phyloP scores from a whole-genome alignment of 495 filamentous ascomycete genomes.

The Cenococcum geophilum region DNA sequence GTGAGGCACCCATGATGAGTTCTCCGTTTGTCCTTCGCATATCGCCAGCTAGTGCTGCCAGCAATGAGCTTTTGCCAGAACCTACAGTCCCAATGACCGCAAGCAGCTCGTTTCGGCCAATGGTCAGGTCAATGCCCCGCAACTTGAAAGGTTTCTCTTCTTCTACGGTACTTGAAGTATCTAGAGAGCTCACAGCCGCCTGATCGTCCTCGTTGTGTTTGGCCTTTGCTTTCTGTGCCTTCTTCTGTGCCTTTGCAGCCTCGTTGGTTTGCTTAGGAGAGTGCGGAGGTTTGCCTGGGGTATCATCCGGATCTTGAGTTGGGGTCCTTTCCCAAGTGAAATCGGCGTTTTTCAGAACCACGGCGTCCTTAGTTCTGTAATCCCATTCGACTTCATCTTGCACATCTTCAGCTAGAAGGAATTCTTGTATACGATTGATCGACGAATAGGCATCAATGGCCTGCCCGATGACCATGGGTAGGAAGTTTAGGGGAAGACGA shows the following conservation, averaged over 20 bases:
- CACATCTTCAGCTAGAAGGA: slow-evolving; percentile 76
- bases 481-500: slow-evolving; percentile 78
- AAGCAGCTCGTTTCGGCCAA: slow-evolving; percentile 76
- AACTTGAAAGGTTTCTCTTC: slow-evolving; percentile 66
- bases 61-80: slow-evolving; percentile 84
- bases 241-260: slow-evolving; percentile 33
- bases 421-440: slow-evolving; percentile 76
- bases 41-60: slow-evolving; percentile 86
- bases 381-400: slow-evolving; percentile 65
- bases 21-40: slow-evolving; percentile 78
- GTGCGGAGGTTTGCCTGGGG: slow-evolving; percentile 30
- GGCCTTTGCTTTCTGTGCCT: slow-evolving; percentile 38
- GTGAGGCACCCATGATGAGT: slow-evolving; percentile 65
- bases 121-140: slow-evolving; percentile 61
- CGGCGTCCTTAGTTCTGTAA: slow-evolving; percentile 56
- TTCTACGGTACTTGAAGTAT: slow-evolving; percentile 49
- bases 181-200: slow-evolving; percentile 32
- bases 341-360: slow-evolving; percentile 64
- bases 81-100: slow-evolving; percentile 90
- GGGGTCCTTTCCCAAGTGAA: slow-evolving; percentile 89
- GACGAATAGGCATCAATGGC: slow-evolving; percentile 85
- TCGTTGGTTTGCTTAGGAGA: slow-evolving; percentile 14
- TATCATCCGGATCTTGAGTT: slow-evolving; percentile 51
- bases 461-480: slow-evolving; percentile 83
- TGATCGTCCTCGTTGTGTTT: slow-evolving; percentile 32